Conservation (phyloP, 192 early-diverging fungal genomes). For the Lobulomyces angularis region DNA sequence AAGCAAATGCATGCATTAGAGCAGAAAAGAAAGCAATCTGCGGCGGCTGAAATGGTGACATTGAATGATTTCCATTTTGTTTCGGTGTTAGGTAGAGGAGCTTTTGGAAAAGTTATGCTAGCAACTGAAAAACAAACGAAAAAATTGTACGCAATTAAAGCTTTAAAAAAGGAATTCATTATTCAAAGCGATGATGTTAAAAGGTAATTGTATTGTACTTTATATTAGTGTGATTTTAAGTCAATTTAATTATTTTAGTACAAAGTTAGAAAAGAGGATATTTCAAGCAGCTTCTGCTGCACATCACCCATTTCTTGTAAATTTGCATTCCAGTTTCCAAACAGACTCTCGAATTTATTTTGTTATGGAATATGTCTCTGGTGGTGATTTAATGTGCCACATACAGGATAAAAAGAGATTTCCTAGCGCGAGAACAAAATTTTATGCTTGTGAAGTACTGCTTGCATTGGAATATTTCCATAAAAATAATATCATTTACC, state of each 20-base stretch:
- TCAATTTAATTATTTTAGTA: constrained; percentile 12
- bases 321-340: constrained; percentile 92
- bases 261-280: constrained; percentile 82
- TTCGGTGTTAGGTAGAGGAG: constrained; percentile 76
- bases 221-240: neutral
- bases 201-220: constrained; percentile 19
- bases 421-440: constrained; percentile 80
- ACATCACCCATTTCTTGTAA: constrained; percentile 88
- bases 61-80: constrained; percentile 42
- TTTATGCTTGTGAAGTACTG: constrained; percentile 92
- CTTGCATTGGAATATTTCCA: constrained; percentile 94
- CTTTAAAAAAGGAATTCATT: constrained; percentile 83
- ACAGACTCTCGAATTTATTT: constrained; percentile 86
- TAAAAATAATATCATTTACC: constrained; percentile 84
- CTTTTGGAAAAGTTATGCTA: constrained; percentile 81
- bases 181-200: constrained; percentile 95
- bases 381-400: constrained; percentile 97
- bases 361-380: constrained; percentile 95
- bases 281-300: constrained; percentile 79
- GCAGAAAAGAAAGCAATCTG: neutral
- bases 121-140: constrained; percentile 59
- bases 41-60: constrained; percentile 15
- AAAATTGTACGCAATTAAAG: constrained; percentile 76
- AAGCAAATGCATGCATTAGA: constrained; percentile 3
- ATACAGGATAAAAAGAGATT: constrained; percentile 82